Percentiles rank a stretch among this genome's conserved stretches.
phyloP scores from a whole-genome alignment of 192 early-diverging fungal genomes.

The Coemansia sp. region DNA sequence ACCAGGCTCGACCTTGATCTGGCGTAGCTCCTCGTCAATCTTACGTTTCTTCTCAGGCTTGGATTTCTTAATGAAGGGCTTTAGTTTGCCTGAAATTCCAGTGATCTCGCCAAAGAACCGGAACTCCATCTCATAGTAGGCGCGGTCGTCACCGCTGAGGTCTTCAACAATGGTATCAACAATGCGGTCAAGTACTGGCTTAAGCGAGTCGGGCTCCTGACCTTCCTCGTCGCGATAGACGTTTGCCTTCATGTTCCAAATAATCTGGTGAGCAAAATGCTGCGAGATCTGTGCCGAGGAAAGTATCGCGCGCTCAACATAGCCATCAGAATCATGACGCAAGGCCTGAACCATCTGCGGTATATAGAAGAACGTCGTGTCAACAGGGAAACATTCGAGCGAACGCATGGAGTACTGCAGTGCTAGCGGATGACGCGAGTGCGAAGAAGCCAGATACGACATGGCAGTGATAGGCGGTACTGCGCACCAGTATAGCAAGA shows the following conservation, averaged over 20 bases:
- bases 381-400: conserved; percentile 86
- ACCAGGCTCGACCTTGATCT: conserved; percentile 92
- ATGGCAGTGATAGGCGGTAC: conserved; percentile 89
- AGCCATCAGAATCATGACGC: conserved; percentile 82
- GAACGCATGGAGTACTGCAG: conserved; percentile 93
- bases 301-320: conserved; percentile 93
- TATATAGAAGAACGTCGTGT: conserved; percentile 97
- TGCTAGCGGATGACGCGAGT: conserved; percentile 80
- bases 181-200: conserved; percentile 85
- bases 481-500: conserved; percentile 84
- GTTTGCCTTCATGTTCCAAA: conserved; percentile 99
- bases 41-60: conserved; percentile 98
- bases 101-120: conserved; percentile 93
- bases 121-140: conserved; percentile 96
- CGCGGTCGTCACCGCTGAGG: conserved; percentile 84
- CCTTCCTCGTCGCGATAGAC: conserved; percentile 75
- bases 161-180: conserved; percentile 74
- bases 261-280: conserved; percentile 99
- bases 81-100: conserved; percentile 95
- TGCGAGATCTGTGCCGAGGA: conserved; percentile 91
- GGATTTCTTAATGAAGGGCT: conserved; percentile 84
- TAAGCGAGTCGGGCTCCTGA: conserved; percentile 74
- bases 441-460: conserved; percentile 70
- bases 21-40: conserved; percentile 96
- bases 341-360: conserved; percentile 98